Evolutionary conservation across 164 flowering plant species (phyloP).

Genomic region (Vitis amurensis): DNA sequence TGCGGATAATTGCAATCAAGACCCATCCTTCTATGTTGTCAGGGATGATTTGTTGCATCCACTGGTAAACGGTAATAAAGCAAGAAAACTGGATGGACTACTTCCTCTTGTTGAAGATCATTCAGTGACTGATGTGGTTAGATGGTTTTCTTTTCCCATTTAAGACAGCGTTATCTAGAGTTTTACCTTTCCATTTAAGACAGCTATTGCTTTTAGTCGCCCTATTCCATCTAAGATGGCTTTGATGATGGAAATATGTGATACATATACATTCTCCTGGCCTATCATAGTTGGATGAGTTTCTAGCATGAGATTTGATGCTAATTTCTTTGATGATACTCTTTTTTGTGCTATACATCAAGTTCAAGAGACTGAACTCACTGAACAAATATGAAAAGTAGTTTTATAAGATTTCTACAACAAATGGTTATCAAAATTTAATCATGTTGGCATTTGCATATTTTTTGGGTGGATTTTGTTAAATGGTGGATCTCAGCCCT

Average conservation of each 20-base stretch:
- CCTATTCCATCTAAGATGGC: no score
- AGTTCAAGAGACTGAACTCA: neutral
- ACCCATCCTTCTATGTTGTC: constrained; percentile 62
- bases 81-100: constrained; percentile 82
- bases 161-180: neutral
- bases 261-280: neutral
- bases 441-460: neutral
- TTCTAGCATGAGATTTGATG: neutral
- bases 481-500: neutral
- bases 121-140: constrained; percentile 81
- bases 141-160: constrained; percentile 15
- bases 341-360: neutral
- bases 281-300: neutral
- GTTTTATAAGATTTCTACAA: neutral
- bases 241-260: no score
- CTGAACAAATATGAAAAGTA: neutral
- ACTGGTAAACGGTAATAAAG: constrained; percentile 88
- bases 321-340: neutral
- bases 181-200: neutral
- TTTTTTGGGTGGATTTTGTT: neutral
- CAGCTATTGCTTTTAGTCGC: neutral
- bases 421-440: neutral
- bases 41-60: constrained; percentile 97
- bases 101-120: constrained; percentile 78
- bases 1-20: constrained; percentile 20